Evolutionary conservation across 2,329 filamentous ascomycete genomes (phyloP).

Genomic region (Ambrosiella beaveri): DNA sequence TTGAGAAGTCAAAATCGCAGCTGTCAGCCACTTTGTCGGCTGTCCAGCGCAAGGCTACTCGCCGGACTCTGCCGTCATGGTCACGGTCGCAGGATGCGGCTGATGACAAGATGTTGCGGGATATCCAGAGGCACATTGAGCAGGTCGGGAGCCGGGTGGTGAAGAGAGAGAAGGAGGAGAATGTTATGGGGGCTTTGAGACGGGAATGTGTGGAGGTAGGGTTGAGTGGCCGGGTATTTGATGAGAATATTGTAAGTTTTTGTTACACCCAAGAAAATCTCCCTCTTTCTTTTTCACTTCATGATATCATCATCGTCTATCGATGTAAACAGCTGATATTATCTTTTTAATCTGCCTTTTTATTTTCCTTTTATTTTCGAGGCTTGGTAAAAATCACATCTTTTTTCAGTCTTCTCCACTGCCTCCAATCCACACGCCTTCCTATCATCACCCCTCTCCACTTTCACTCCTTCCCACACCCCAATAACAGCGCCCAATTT

Average conservation of each 20-base stretch:
- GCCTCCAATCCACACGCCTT: too few relatives aligned
- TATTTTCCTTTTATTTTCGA: too few relatives aligned
- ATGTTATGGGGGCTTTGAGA: conserved; percentile 41
- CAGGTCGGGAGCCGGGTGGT: conserved; percentile 35
- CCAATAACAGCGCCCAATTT: too few relatives aligned
- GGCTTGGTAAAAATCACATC: too few relatives aligned
- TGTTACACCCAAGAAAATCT: neutral
- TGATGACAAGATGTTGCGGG: conserved; percentile 6
- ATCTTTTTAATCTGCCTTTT: too few relatives aligned
- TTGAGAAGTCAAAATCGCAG: conserved; percentile 34
- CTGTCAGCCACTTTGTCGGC: conserved; percentile 41
- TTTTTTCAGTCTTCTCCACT: too few relatives aligned
- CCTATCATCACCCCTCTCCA: too few relatives aligned
- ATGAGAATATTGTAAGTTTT: conserved; percentile 37
- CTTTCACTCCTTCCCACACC: too few relatives aligned
- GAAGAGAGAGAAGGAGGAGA: conserved; percentile 30
- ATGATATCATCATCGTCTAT: too few relatives aligned
- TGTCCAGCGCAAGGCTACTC: conserved; percentile 29
- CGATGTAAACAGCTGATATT: too few relatives aligned
- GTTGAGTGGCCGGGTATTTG: conserved; percentile 29
- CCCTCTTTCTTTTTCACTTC: conserved; percentile 2
- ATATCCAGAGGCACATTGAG: conserved; percentile 26
- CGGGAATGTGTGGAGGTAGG: conserved; percentile 40
- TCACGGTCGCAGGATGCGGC: conserved; percentile 21
- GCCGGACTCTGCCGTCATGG: conserved; percentile 29